phyloP scores from a whole-genome alignment of 768 basidiomycete species.

The Xerocomellus chrysenteron region DNA sequence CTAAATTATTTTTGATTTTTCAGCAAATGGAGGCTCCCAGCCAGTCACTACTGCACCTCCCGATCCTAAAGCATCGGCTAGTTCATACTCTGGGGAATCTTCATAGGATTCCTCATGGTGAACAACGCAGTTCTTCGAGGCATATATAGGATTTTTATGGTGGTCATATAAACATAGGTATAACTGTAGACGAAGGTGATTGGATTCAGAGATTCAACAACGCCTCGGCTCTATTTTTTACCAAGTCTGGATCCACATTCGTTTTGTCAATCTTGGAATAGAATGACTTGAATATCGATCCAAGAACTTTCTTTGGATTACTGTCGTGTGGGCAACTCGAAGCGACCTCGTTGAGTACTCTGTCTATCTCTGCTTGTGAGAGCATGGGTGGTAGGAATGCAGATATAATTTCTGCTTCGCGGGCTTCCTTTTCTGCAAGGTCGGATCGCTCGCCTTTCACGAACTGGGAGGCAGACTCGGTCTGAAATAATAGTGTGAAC shows the following conservation, averaged over 20 bases:
- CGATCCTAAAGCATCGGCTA: conserved; percentile 1
- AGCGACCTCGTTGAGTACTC: conserved; percentile 44
- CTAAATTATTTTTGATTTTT: background rate
- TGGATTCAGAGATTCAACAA: conserved; percentile 29
- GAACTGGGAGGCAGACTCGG: conserved; percentile 59
- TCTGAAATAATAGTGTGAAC: conserved; percentile 37
- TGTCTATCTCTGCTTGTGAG: conserved; percentile 54
- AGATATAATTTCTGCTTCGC: conserved; percentile 55
- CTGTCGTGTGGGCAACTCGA: conserved; percentile 18
- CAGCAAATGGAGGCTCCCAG: background rate
- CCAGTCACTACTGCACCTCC: background rate
- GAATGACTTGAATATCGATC: conserved; percentile 60
- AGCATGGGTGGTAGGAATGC: conserved; percentile 61
- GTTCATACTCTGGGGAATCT: background rate
- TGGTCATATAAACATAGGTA: background rate
- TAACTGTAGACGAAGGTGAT: background rate
- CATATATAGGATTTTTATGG: background rate
- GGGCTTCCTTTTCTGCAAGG: conserved; percentile 59
- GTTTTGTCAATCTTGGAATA: conserved; percentile 61
- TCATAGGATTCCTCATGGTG: conserved; percentile 1
- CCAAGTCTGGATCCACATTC: conserved; percentile 53
- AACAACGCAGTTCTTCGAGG: background rate
- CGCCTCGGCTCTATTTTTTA: conserved; percentile 50
- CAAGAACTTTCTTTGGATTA: conserved; percentile 33
- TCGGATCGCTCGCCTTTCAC: conserved; percentile 57